phyloP scores from a whole-genome alignment of 441 rosid species.

The Macaranga tanarius region DNA sequence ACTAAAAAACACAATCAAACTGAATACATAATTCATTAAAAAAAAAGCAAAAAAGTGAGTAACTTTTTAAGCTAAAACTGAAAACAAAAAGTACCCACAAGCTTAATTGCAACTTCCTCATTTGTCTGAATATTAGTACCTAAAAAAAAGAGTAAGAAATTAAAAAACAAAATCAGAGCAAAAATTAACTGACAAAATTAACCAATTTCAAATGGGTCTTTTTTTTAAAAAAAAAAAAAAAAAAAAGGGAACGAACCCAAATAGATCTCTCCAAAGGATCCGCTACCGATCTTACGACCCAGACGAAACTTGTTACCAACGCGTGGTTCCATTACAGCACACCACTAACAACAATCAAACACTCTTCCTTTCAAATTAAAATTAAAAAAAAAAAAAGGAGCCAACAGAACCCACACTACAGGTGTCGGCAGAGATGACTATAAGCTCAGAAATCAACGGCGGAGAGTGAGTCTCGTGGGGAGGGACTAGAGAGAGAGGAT shows the following conservation, averaged over 20 bases:
- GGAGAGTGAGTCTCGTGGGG: neutral
- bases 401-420: neutral
- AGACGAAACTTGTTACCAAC: constrained; percentile 89
- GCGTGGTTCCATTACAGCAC: constrained; percentile 63
- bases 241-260: constrained; percentile 50
- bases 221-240: neutral
- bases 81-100: constrained; percentile 49
- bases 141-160: constrained; percentile 20
- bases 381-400: neutral
- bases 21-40: neutral
- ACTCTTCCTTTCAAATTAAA: constrained; percentile 4
- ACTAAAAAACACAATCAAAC: neutral
- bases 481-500: constrained; percentile 4
- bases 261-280: constrained; percentile 98
- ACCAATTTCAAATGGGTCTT: neutral
- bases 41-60: neutral
- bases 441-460: constrained; percentile 22
- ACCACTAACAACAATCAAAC: constrained; percentile 11
- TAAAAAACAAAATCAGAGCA: neutral
- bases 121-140: constrained; percentile 84
- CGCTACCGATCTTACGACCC: constrained; percentile 95
- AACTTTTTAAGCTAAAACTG: neutral
- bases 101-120: constrained; percentile 94
- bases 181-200: neutral
- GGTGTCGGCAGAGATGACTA: neutral